Conservation (phyloP, 2,329 filamentous ascomycete species). For the Aspergillus ustus region DNA sequence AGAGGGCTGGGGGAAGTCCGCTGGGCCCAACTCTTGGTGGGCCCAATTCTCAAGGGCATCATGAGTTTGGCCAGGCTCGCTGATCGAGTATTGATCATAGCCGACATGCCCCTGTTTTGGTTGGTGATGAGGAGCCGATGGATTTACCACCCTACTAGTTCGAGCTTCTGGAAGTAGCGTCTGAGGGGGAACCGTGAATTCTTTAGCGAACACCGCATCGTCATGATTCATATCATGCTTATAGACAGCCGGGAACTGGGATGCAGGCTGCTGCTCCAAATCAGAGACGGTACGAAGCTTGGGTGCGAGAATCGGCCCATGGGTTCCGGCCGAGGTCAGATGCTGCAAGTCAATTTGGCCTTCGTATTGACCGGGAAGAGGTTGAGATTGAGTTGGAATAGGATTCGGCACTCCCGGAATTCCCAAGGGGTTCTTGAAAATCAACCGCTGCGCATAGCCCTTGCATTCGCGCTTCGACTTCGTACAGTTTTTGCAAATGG, state of each 20-base stretch:
- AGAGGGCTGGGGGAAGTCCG: background rate
- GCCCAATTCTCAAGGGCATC: background rate
- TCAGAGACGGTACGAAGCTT: slow-evolving; percentile 27
- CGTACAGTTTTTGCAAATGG: slow-evolving; percentile 51
- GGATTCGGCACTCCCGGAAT: slow-evolving; percentile 33
- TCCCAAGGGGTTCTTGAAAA: slow-evolving; percentile 48
- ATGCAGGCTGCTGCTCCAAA: slow-evolving; percentile 18
- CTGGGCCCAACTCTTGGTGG: background rate
- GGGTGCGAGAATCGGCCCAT: slow-evolving; percentile 41
- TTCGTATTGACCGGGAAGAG: slow-evolving; percentile 29
- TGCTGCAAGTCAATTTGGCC: slow-evolving; percentile 28
- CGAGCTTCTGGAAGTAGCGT: slow-evolving; percentile 7
- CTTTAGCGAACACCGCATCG: slow-evolving; percentile 22
- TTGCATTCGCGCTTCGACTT: slow-evolving; percentile 53
- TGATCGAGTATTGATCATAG: background rate
- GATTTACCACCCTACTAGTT: background rate
- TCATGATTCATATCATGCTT: slow-evolving; percentile 6
- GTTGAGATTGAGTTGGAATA: slow-evolving; percentile 23
- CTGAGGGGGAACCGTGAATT: slow-evolving; percentile 22
- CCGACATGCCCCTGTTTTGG: background rate
- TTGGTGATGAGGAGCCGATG: background rate
- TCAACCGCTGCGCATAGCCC: slow-evolving; percentile 47
- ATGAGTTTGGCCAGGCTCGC: background rate
- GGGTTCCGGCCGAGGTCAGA: slow-evolving; percentile 34
- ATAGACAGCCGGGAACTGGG: slow-evolving; percentile 10